Conservation (phyloP, 2,329 filamentous ascomycete genomes). For the Botryotinia narcissicola region DNA sequence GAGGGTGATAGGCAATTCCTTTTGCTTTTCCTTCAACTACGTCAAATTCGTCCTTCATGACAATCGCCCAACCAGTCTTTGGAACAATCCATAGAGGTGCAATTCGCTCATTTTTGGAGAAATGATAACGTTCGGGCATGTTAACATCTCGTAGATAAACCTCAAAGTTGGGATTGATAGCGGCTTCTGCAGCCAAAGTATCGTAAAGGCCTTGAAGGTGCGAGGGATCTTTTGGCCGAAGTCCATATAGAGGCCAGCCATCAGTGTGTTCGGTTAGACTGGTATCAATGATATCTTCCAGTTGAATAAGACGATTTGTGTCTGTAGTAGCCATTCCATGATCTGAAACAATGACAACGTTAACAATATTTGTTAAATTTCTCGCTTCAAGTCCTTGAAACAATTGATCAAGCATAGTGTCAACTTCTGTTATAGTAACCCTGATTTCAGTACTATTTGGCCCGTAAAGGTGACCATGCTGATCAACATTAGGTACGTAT, state of each 20-base stretch:
- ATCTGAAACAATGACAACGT: slow-evolving; percentile 93
- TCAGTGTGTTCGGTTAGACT: slow-evolving; percentile 78
- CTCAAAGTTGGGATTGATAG: slow-evolving; percentile 68
- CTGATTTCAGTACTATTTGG: slow-evolving; percentile 93
- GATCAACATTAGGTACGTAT: slow-evolving; percentile 91
- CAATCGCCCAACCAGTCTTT: slow-evolving; percentile 88
- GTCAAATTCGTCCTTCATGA: slow-evolving; percentile 75
- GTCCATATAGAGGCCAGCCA: slow-evolving; percentile 89
- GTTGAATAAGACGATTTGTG: slow-evolving; percentile 73
- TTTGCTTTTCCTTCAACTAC: slow-evolving; percentile 64
- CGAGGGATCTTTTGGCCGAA: slow-evolving; percentile 70
- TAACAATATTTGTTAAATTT: slow-evolving; percentile 86
- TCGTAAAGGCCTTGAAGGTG: slow-evolving; percentile 69
- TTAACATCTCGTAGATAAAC: slow-evolving; percentile 82
- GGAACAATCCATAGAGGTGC: slow-evolving; percentile 94
- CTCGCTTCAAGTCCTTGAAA: slow-evolving; percentile 74
- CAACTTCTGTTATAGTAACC: slow-evolving; percentile 72
- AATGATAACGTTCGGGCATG: slow-evolving; percentile 94
- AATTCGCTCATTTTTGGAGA: slow-evolving; percentile 82
- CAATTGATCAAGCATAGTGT: slow-evolving; percentile 75
- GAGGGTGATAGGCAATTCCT: slow-evolving; percentile 70
- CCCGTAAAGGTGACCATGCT: slow-evolving; percentile 81
- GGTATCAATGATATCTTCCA: slow-evolving; percentile 84
- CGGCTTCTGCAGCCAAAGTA: slow-evolving; percentile 54
- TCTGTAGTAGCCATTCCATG: slow-evolving; percentile 98